Conservation (phyloP, 805 yeast species). For the Cyberlindnera nakhonratchasimensis region DNA sequence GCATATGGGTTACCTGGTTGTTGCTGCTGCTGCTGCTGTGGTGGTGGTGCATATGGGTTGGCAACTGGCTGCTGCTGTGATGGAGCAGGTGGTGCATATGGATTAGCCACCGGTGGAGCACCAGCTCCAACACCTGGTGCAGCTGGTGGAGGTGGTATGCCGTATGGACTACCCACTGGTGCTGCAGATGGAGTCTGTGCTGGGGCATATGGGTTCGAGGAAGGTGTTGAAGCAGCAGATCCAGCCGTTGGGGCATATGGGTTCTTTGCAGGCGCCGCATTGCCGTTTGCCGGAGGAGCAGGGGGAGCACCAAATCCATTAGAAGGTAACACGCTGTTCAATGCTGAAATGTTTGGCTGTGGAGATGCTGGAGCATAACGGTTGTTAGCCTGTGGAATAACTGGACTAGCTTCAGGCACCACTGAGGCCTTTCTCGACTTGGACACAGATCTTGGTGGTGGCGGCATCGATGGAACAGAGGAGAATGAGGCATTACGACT, state of each 20-base stretch:
- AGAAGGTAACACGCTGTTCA: slow-evolving; percentile 9
- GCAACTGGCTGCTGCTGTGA: slow-evolving; percentile 21
- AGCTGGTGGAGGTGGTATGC: slow-evolving; percentile 3
- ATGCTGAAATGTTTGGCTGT: slow-evolving; percentile 17
- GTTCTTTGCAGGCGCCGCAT: slow-evolving; percentile 24
- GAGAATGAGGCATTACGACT: slow-evolving; percentile 26
- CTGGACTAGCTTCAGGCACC: slow-evolving; percentile 20
- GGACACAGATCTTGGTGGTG: slow-evolving; percentile 34
- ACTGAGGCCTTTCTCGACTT: slow-evolving; percentile 23
- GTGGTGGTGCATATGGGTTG: slow-evolving; percentile 28
- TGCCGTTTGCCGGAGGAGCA: slow-evolving; percentile 26
- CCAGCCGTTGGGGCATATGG: slow-evolving; percentile 35
- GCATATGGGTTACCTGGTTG: slow-evolving; percentile 29
- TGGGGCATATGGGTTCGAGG: slow-evolving; percentile 38
- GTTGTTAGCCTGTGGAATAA: slow-evolving; percentile 24
- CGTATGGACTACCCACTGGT: background rate
- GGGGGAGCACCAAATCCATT: slow-evolving; percentile 33
- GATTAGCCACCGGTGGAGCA: slow-evolving; percentile 31
- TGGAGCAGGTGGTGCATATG: slow-evolving; percentile 36
- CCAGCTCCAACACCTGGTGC: slow-evolving; percentile 24
- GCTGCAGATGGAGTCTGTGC: slow-evolving; percentile 7
- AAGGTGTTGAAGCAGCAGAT: slow-evolving; percentile 22
- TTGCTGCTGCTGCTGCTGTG: slow-evolving; percentile 7
- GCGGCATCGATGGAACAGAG: slow-evolving; percentile 29
- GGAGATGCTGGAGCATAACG: slow-evolving; percentile 34